These are phyloP conservation scores for Calocybe indica DNA, from an alignment of 768 basidiomycete species.

Conservation along the genomic window DNA sequence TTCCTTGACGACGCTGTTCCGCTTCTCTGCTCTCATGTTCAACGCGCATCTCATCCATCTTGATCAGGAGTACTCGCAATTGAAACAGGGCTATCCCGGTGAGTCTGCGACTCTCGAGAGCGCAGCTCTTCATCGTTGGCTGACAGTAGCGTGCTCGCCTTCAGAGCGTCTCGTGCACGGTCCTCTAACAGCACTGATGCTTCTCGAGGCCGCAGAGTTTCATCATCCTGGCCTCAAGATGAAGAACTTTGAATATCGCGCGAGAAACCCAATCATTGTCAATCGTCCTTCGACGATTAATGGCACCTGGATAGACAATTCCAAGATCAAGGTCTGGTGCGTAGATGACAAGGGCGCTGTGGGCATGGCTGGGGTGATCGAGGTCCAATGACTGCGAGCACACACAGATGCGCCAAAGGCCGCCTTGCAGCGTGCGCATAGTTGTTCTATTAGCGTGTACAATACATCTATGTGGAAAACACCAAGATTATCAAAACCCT, in stretches of 20 bases:
- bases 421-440: no score
- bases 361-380: constrained; percentile 60
- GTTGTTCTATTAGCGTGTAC: no score
- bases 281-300: constrained; percentile 41
- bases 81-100: constrained; percentile 71
- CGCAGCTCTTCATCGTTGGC: neutral
- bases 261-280: constrained; percentile 58
- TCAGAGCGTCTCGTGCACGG: constrained; percentile 82
- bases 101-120: constrained; percentile 8
- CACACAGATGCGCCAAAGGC: neutral
- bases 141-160: neutral
- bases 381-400: constrained; percentile 9
- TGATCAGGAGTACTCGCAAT: constrained; percentile 65
- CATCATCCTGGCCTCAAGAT: constrained; percentile 42
- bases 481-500: constrained; percentile 22
- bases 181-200: constrained; percentile 74
- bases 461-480: no score
- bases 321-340: constrained; percentile 49
- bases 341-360: constrained; percentile 49
- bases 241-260: constrained; percentile 60
- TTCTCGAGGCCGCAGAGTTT: constrained; percentile 56
- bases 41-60: constrained; percentile 85
- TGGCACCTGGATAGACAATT: constrained; percentile 35
- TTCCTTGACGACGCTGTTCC: constrained; percentile 68
- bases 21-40: constrained; percentile 83